Conservation (phyloP, 805 yeast genomes). For the Metschnikowia drakensbergensis region DNA sequence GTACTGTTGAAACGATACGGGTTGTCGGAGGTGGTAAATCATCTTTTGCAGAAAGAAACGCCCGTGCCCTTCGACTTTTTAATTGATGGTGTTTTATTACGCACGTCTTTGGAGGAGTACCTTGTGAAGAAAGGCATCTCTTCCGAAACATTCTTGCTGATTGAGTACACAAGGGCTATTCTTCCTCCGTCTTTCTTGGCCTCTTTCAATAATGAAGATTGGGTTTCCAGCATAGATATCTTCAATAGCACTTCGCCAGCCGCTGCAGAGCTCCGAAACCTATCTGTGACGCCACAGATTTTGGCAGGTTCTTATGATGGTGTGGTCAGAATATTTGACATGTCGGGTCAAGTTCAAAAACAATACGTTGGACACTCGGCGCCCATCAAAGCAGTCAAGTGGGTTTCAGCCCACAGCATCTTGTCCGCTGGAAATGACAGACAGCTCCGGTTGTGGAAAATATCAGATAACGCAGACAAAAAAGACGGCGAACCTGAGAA, state of each 20-base stretch:
- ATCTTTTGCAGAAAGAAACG: slow-evolving; percentile 56
- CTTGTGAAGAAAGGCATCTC: slow-evolving; percentile 73
- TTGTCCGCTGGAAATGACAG: slow-evolving; percentile 89
- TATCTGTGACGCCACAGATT: slow-evolving; percentile 47
- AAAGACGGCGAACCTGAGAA: slow-evolving; percentile 45
- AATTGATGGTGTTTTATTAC: slow-evolving; percentile 76
- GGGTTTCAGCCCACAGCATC: slow-evolving; percentile 70
- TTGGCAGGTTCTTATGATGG: slow-evolving; percentile 94
- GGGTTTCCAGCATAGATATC: slow-evolving; percentile 79
- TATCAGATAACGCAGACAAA: slow-evolving; percentile 25
- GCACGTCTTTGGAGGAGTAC: slow-evolving; percentile 77
- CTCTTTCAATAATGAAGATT: slow-evolving; percentile 87
- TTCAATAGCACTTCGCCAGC: slow-evolving; percentile 32
- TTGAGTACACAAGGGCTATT: slow-evolving; percentile 90
- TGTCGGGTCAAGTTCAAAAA: slow-evolving; percentile 73
- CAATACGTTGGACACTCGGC: slow-evolving; percentile 88
- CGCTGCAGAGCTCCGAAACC: slow-evolving; percentile 18
- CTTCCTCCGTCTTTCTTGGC: slow-evolving; percentile 92
- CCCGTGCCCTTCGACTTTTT: slow-evolving; percentile 92
- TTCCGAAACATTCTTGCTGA: slow-evolving; percentile 68
- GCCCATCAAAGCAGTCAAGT: slow-evolving; percentile 76
- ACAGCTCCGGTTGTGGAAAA: slow-evolving; percentile 83
- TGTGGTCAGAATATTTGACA: slow-evolving; percentile 82
- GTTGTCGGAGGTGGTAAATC: slow-evolving; percentile 91
- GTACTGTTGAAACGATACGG: slow-evolving; percentile 84